Evolutionary conservation across 164 flowering plant species (phyloP), one percentile per base, ranked within the genome.

Genomic region (Vitis rupestris): DNA sequence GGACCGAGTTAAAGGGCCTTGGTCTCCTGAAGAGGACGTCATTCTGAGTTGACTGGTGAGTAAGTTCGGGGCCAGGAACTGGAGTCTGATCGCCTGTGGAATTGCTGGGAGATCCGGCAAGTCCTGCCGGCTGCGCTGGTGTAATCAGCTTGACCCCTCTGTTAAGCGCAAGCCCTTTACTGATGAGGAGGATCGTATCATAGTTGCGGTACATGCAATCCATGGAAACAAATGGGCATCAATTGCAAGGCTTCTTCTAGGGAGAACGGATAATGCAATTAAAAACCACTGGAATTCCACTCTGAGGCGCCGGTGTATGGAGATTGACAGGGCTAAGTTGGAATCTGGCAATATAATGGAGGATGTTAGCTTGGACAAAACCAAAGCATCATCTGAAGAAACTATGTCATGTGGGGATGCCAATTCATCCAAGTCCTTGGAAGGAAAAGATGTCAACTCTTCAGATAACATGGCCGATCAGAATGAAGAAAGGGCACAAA

Each of bases 221-320:
- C 97, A 94, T 80, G 98, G 98, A 61, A 92, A 92, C 80, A 92
- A 85, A 79, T 94, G 98, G 98, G 94, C 98, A 14, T 71, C 80
- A 15, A 90, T 94, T 60, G 94, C 97, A 12, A 84, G 84, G 82
- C 86, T 92, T 53, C 68, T 94, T 29, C 91, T 84, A 6, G 98
- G 98, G 29, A 86, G 97, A 82, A 94, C 97, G 27, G 98, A 92
- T 62, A 94, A 94, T 74, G 89, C 97, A 5, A 92, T 92, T 47
- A 94, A 94, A 73, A 94, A 92, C 66, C 98, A 92, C 78, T 94
- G 98, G 98, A 94, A 94, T 78, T 94, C 97, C 59, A 92, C 94
- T 14, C 76, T 92, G 64, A 82, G 88, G 77, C 92, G 97, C 2
- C 82, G 91, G 16, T 74, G 74, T 77, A 60, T 74, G 64, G 86